Evolutionary conservation across 305 asterid species (phyloP), one percentile per base, ranked within the genome.

Genomic region (Lippia alba): DNA sequence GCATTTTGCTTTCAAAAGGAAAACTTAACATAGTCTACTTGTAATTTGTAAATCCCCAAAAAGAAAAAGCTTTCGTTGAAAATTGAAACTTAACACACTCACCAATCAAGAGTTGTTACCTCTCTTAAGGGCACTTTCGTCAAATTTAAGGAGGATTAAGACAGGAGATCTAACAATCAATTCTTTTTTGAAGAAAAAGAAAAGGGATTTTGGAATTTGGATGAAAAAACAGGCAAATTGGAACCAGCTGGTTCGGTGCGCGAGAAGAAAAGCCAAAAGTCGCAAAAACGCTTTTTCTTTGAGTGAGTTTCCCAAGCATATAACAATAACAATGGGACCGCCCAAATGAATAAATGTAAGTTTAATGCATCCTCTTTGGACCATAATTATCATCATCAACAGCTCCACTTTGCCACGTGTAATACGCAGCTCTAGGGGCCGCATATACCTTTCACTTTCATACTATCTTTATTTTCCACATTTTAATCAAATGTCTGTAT

Each of bases 161-260:
- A 7, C 18, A 12, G 18, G 12, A n/a, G 18, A 48, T 14, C 4
- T 12, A 48, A 48, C 18, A 48, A 3, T 4, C 1, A 48, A 11
- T 12, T 6, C 0, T 7, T 48, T 48, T 4, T 48, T 6, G 30
- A 24, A 24, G 30, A 24, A 48, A 2, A 51, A 51, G 24, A 6
- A 51, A 16, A 51, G 8, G 60, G 24, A 20, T 10, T 8, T 2
- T 19, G 32, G 3, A 9, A 6, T 15, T 2, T 15, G 12, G 8
- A 4, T 3, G 5, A 17, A 1, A 9, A 40, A 8, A 61, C 12
- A 15, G 48, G 30, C 5, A 36, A 65, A 46, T 30, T 34, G 18
- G 66, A 69, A 69, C 17, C 59, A 69, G 61, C 36, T 41, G 55
- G 32, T 1, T 12, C 8, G 41, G 64, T 32, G 11, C 7, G 64